Evolutionary conservation across 371 early-diverging fungal species (phyloP).

Genomic region (Dipsacomyces acuminosporus): DNA sequence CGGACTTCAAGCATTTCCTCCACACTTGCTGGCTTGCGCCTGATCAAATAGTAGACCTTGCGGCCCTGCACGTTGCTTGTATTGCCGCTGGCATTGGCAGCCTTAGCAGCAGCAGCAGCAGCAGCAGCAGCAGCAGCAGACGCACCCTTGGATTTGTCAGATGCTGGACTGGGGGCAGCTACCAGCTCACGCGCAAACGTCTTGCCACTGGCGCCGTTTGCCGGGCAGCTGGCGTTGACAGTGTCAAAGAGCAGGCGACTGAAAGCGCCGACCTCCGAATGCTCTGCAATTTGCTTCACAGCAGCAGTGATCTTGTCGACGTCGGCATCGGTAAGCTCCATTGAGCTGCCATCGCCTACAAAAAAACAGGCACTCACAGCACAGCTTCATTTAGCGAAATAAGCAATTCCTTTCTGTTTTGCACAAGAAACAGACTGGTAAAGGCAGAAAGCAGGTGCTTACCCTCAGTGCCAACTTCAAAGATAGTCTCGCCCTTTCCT

Average conservation of each 20-base stretch:
- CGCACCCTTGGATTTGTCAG: slow-evolving; percentile 1
- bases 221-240: slow-evolving; percentile 14
- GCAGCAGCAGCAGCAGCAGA: no score
- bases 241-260: slow-evolving; percentile 59
- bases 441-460: no score
- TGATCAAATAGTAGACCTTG: slow-evolving; percentile 52
- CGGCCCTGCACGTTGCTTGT: no score
- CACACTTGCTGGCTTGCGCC: slow-evolving; percentile 61
- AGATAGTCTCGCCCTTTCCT: slow-evolving; percentile 69
- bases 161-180: slow-evolving; percentile 6
- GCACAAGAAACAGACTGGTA: no score
- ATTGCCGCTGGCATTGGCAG: slow-evolving; percentile 2
- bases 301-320: slow-evolving; percentile 51
- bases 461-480: slow-evolving; percentile 73
- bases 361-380: no score
- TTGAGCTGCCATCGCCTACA: slow-evolving; percentile 58
- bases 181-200: slow-evolving; percentile 1
- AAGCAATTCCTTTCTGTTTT: no score
- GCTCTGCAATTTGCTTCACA: slow-evolving; percentile 47
- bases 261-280: slow-evolving; percentile 54
- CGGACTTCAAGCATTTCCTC: slow-evolving; percentile 80
- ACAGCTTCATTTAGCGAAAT: no score
- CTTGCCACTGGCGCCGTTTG: neutral
- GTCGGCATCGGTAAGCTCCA: slow-evolving; percentile 63
- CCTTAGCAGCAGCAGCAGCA: no score